phyloP scores from a whole-genome alignment of 148 eudicot genomes.

The Chenopodium quinoa region DNA sequence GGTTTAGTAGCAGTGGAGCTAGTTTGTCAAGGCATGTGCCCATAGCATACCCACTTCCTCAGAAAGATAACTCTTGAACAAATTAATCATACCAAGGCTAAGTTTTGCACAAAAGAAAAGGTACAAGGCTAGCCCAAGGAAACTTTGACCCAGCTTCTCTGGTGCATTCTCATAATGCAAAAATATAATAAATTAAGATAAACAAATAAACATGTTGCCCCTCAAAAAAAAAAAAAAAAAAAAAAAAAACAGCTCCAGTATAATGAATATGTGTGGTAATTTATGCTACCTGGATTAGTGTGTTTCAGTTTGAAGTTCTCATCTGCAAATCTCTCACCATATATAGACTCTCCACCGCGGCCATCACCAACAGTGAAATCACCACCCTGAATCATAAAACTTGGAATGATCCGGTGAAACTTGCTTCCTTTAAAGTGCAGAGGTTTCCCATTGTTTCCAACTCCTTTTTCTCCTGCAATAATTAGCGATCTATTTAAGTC shows the following conservation, averaged over 20 bases:
- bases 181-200: too few relatives aligned
- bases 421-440: constrained; percentile 77
- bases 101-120: too few relatives aligned
- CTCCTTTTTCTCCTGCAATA: constrained; percentile 74
- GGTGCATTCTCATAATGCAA: background rate
- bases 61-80: too few relatives aligned
- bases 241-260: background rate
- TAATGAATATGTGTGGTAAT: background rate
- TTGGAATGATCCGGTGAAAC: constrained; percentile 75
- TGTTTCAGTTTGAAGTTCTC: constrained; percentile 88
- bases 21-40: too few relatives aligned
- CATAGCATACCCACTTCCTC: too few relatives aligned
- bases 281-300: constrained; percentile 65
- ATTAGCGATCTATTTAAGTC: constrained; percentile 4
- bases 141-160: too few relatives aligned
- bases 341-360: constrained; percentile 97
- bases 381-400: constrained; percentile 93
- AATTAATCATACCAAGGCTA: too few relatives aligned
- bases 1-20: too few relatives aligned
- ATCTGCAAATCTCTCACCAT: constrained; percentile 82
- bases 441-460: constrained; percentile 64
- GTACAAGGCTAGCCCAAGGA: too few relatives aligned
- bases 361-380: constrained; percentile 95
- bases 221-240: background rate
- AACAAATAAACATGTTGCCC: background rate